Base-by-base conservation (phyloP, 768 basidiomycete genomes). In the Russula sp. region DNA sequence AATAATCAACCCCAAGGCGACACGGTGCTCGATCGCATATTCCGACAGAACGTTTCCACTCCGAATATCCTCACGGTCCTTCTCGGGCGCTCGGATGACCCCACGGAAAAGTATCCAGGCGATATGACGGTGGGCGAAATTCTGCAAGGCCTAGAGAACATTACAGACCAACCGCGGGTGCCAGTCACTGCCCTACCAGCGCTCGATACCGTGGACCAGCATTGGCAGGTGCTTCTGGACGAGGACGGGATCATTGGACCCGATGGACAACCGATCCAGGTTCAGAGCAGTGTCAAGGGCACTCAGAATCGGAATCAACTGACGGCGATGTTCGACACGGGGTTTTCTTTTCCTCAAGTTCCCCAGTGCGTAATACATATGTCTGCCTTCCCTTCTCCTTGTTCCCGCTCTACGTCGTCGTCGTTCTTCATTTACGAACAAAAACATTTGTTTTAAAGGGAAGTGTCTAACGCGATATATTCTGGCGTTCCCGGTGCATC, bases 281-380 rank as follows among this genome's bases (percentile, higher is more conserved):
- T 71, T 24, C 58, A 68, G 20, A 72, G 71, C 7, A 38, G 53
- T 10, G 71, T 71, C 18, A 57, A 62, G 51, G 55, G 46, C 10
- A 48, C 46, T 22, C 46, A n/a, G n/a, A 48, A 48, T 24, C 46
- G 10, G 46, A 48, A 48, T 48, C n/a, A 22, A 48, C 22, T 48
- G 22, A 48, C 22, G 22, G n/a, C 46, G 46, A 22, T 13, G 4
- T 13, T 48, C 11, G 46, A 48, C 11, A 65, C 71, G 32, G 72
- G 75, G 3, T 76, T 71, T 66, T 72, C 75, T 2, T 61, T 76
- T 18, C 71, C 76, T 6, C 76, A 76, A 58, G 74, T 77, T 26
- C 73, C 74, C 1, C 63, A 65, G 72, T 73, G 53, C 42, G 70
- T 70, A 13, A 48, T 2, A 48, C 46, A 48, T 11, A 13, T 46